Base-by-base conservation (phyloP, 495 filamentous ascomycete genomes). In the Cryomyces minteri region DNA sequence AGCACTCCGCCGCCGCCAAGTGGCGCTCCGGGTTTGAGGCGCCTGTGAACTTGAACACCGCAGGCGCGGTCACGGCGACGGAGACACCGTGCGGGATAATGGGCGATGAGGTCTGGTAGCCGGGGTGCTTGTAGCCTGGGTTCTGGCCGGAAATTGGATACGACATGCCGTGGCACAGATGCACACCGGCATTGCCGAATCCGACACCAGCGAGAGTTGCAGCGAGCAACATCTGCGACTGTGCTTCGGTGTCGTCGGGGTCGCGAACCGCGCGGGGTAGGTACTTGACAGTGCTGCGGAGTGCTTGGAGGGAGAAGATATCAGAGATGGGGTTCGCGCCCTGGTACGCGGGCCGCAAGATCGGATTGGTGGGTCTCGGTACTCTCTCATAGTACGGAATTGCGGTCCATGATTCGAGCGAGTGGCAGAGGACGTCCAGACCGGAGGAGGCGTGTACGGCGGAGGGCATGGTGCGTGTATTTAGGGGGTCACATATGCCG, bases 301-400 rank as follows among this genome's bases (percentile, higher is more conserved):
- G 72, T 3, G 88, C 84, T 45, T 79, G 76, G 10, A 96, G 69
- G 28, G 80, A 86, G 67, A 98, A 98, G 47, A 98, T 84, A 56
- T 98, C 90, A 18, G 82, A 88, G 41, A 98, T 96, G 4, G 90
- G 90, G 59, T 98, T 98, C 5, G 90, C 87, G 38, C 90, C 90
- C 56, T 98, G 90, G 56, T 98, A 98, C 3, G 90, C 86, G 0
- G 90, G 90, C 4, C 90, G 70, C 42, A 88, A 71, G 52, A 96
- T 83, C 0, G 90, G 90, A 58, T 98, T 96, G 9, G 76, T 63
- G 5, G 92, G 92, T 5, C 88, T 71, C 0, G 90, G 92, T 0
- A 67, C 73, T 44, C 90, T 76, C 62, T 88, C 76, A 54, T 81
- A 71, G 64, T 85, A 96, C 0, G 90, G 92, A 48, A 98, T 95